Evolutionary conservation across 163 green algal species (phyloP), one percentile per base, ranked within the genome.

Genomic region (Coccomyxa subellipsoidea): DNA sequence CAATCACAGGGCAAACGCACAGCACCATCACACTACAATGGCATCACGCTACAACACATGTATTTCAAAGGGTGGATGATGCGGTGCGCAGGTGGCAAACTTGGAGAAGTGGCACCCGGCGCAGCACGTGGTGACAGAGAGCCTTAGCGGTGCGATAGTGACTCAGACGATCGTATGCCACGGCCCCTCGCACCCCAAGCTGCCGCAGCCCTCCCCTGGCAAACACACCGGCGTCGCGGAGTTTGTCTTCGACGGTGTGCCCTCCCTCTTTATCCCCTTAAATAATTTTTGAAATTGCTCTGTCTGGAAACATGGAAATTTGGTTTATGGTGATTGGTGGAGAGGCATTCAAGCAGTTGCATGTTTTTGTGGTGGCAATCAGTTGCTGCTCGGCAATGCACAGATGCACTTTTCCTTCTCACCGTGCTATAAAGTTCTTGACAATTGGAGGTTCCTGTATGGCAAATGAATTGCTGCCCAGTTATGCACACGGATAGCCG

Each of bases 41-140:
- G n/a, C n/a, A n/a, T n/a, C n/a, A n/a, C n/a, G n/a, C n/a, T n/a
- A n/a, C n/a, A n/a, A n/a, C n/a, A n/a, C n/a, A n/a, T n/a, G n/a
- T n/a, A n/a, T n/a, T n/a, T n/a, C n/a, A n/a, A n/a, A n/a, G n/a
- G n/a, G n/a, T n/a, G n/a, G n/a, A 7, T 59, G 47, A 8, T 59
- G 47, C 23, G n/a, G 7, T 47, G 25, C 54, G 47, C 76, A 81
- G 76, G 79, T 83, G 29, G 69, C 47, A 27, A 78, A 39, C 25
- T 25, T 86, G 53, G 70, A 86, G 31, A 38, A 54, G n/a, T 86
- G 82, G 82, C 78, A 83, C 54, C 82, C 82, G 27, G 71, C 35
- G 0, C n/a, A 83, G 53, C 82, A 86, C 29, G 47, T 81, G 35
- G 75, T 86, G 18, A 83, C 82, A 72, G 82, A 86, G 72, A 47